phyloP scores from a whole-genome alignment of 202 grass and related monocot genomes.

The Zizania palustris region DNA sequence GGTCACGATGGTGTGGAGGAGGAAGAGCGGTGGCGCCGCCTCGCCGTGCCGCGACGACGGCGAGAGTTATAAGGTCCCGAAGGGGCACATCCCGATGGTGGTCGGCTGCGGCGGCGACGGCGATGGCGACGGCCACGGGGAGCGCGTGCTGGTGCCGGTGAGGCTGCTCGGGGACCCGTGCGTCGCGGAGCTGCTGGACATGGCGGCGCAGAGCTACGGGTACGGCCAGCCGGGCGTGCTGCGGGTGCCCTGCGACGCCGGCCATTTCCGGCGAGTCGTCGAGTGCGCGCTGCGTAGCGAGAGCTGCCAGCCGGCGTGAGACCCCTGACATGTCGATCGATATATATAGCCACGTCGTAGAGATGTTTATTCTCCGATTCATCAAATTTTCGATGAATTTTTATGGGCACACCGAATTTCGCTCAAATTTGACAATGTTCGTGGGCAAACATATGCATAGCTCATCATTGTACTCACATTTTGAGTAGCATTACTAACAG shows the following conservation, averaged over 20 bases:
- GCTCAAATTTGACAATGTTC: too few species aligned
- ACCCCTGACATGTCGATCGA: neutral
- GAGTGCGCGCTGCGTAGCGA: slow-evolving; percentile 36
- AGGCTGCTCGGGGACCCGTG: slow-evolving; percentile 54
- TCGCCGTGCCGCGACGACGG: neutral
- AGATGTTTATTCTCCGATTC: neutral
- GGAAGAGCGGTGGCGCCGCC: neutral
- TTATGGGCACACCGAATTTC: too few species aligned
- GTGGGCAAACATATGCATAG: too few species aligned
- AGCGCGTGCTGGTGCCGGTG: slow-evolving; percentile 72
- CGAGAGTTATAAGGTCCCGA: neutral
- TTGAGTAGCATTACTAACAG: too few species aligned
- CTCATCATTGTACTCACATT: too few species aligned
- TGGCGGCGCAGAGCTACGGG: slow-evolving; percentile 54
- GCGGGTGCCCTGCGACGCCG: slow-evolving; percentile 55
- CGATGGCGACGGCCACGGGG: too few species aligned
- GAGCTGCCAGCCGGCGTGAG: neutral
- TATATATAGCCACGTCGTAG: neutral
- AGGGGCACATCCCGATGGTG: slow-evolving; percentile 64
- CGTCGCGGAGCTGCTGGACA: slow-evolving; percentile 57
- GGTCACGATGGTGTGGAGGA: neutral
- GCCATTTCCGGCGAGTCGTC: slow-evolving; percentile 48
- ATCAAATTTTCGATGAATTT: too few species aligned
- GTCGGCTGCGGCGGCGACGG: slow-evolving; percentile 4
- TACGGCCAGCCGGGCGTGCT: slow-evolving; percentile 61